Conservation (phyloP, 2,329 filamentous ascomycete species). For the Trichocomaceae sp. region DNA sequence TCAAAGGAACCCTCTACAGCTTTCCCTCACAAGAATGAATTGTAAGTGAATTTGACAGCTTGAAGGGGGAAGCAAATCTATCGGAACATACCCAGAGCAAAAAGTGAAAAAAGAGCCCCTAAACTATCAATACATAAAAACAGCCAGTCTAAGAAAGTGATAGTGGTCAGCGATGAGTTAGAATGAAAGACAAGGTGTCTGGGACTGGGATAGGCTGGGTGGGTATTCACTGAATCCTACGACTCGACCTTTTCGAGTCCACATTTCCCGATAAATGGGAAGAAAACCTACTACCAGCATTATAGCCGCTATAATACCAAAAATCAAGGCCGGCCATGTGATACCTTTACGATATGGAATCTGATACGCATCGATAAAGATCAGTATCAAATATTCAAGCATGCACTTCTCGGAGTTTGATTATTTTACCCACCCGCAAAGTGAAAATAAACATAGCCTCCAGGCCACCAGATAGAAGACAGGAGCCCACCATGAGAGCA, state of each 20-base stretch:
- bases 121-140: constrained; percentile 56
- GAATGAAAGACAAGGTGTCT: not conserved
- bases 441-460: constrained; percentile 54
- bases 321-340: constrained; percentile 48
- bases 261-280: constrained; percentile 56
- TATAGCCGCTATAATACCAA: constrained; percentile 54
- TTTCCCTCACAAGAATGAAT: constrained; percentile 19
- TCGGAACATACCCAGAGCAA: constrained; percentile 47
- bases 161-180: constrained; percentile 20
- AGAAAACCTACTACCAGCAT: constrained; percentile 53
- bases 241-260: constrained; percentile 55
- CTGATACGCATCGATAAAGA: constrained; percentile 24
- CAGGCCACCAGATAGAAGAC: constrained; percentile 45
- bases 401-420: not conserved
- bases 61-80: not conserved
- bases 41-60: not conserved
- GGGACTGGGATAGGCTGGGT: too few species aligned
- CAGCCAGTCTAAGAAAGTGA: constrained; percentile 38
- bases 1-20: constrained; percentile 58
- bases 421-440: constrained; percentile 39
- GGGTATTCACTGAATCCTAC: constrained; percentile 50
- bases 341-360: constrained; percentile 51
- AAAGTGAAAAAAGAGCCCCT: constrained; percentile 58
- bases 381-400: not conserved
- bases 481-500: constrained; percentile 35